A percentile compares a stretch with the other conserved stretches of the same genome.
Conservation (phyloP, 2,329 filamentous ascomycete species). For the Pestalotiopsis sp. region DNA sequence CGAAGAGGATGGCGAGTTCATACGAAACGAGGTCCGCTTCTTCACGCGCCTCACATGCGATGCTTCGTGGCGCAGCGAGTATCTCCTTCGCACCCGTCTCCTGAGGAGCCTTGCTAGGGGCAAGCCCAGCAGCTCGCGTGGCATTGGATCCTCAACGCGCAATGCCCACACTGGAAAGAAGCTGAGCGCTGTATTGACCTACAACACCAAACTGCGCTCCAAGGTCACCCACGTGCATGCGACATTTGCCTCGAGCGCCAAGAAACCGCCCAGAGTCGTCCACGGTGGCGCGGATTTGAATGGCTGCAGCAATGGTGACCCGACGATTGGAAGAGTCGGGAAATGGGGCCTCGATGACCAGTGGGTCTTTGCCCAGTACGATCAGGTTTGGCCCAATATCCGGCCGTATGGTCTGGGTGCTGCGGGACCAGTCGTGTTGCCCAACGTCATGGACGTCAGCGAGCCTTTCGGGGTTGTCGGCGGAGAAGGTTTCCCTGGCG, state of each 20-base stretch:
- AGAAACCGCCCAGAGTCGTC: slow-evolving; percentile 76
- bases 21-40: slow-evolving; percentile 73
- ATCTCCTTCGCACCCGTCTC: slow-evolving; percentile 83
- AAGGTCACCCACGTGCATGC: slow-evolving; percentile 81
- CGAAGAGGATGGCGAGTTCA: slow-evolving; percentile 50
- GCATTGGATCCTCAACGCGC: slow-evolving; percentile 54
- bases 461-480: slow-evolving; percentile 81
- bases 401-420: slow-evolving; percentile 73
- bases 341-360: slow-evolving; percentile 81
- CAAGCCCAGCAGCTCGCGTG: slow-evolving; percentile 66
- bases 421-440: slow-evolving; percentile 74
- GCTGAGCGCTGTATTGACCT: slow-evolving; percentile 76
- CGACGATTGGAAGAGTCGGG: slow-evolving; percentile 73
- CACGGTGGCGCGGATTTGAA: slow-evolving; percentile 83
- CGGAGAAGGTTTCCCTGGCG: slow-evolving; percentile 85
- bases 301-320: slow-evolving; percentile 80
- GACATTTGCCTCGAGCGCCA: slow-evolving; percentile 68
- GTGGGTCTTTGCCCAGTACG: slow-evolving; percentile 75
- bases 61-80: slow-evolving; percentile 96
- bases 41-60: slow-evolving; percentile 82
- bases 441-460: slow-evolving; percentile 90
- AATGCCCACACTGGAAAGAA: slow-evolving; percentile 60
- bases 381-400: slow-evolving; percentile 74
- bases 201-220: slow-evolving; percentile 81
- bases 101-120: slow-evolving; percentile 80